Evolutionary conservation across 2,329 filamentous ascomycete species (phyloP), one percentile per base, ranked within the genome.

Genomic region (Aureobasidium sp.): DNA sequence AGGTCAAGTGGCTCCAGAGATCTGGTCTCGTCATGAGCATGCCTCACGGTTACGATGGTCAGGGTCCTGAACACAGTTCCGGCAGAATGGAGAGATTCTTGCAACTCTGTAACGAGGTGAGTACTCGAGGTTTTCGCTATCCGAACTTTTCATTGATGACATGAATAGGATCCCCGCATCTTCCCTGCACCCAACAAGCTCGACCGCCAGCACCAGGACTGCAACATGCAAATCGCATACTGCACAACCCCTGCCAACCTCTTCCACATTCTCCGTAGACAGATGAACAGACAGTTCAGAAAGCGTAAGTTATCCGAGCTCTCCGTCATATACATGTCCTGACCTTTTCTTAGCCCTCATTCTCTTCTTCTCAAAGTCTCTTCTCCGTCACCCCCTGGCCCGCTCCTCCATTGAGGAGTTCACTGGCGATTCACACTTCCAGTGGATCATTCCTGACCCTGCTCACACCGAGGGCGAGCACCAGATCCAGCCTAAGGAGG

Each of bases 231-330:
- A 80, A 89, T 99, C 74, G 91, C 87, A 62, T 96, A 94, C 82
- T 92, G 95, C 86, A 99, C 94, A n/a, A 90, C 88, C 51, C 94
- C 94, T 32, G 84, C 93, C 67, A 99, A 99, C 78, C 77, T 95
- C 74, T 99, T 99, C 87, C 94, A 99, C 78, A 87, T 94, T 68
- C 84, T 99, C 66, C 89, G 94, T 75, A 87, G 94, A 77, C 94
- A 99, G 80, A 96, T 99, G 87, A 92, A 97, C 83, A 87, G 94
- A 72, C 93, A 99, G 75, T 99, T 99, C 89, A 87, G 94, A 79
- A 99, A 99, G 83, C 94, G 90, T 94, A 83, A 86, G 89, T 82
- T 46, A 36, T 57, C 23, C 5, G 2, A 51, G 29, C 47, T 59
- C 52, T 46, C 27, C 23, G 34, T 46, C 15, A 9, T 50, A 48